phyloP scores from a whole-genome alignment of 306 rosid species.

The Alnus glutinosa region DNA sequence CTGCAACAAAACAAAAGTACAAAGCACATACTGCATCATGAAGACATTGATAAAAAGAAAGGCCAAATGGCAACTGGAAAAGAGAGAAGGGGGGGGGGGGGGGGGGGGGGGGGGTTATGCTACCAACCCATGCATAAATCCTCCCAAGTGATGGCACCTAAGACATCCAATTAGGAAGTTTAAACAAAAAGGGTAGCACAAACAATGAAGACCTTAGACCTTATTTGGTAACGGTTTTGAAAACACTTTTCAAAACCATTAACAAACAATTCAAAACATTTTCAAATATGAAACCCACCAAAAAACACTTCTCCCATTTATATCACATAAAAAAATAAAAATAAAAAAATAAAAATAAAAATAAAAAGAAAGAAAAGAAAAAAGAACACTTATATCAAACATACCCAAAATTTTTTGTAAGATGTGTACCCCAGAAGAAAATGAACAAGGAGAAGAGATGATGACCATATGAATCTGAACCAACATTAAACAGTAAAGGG shows the following conservation, averaged over 20 bases:
- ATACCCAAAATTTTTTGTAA: neutral
- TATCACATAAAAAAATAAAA: too few relatives aligned
- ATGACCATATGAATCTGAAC: neutral
- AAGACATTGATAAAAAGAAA: neutral
- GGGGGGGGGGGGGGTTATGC: neutral
- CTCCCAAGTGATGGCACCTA: neutral
- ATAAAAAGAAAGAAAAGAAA: too few relatives aligned
- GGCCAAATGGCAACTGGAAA: neutral
- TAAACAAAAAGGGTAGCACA: neutral
- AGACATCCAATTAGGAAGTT: neutral
- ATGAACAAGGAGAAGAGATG: neutral
- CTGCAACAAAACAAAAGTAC: slow-evolving; percentile 49
- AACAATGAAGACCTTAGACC: neutral
- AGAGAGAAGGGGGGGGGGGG: neutral
- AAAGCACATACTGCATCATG: neutral
- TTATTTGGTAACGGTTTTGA: too few relatives aligned
- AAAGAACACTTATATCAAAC: too few relatives aligned
- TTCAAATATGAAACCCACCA: too few relatives aligned
- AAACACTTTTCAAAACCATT: too few relatives aligned
- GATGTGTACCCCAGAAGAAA: neutral
- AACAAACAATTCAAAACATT: too few relatives aligned
- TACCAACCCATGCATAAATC: neutral
- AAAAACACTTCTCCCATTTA: too few relatives aligned
- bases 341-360: too few relatives aligned
- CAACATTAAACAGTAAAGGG: neutral